Base-by-base conservation (phyloP, 192 early-diverging fungal species). In the Podila verticillata region DNA sequence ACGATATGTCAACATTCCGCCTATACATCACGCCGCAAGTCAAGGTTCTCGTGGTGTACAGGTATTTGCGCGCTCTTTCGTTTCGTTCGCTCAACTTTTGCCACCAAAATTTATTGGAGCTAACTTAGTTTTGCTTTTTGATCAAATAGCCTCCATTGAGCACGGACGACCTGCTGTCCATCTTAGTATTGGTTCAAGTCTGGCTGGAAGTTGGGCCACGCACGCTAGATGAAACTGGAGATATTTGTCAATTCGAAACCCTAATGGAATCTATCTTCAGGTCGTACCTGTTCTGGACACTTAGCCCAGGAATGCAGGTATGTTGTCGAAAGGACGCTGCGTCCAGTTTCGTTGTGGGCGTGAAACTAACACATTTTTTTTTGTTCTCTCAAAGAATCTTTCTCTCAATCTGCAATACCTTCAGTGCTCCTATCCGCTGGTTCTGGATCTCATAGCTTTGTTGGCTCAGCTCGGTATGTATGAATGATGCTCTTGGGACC, bases 221-320 rank as follows among this genome's bases (percentile, higher is more conserved):
- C 4, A 47, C 31, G 20, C 13, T 26, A 7, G 65, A 57, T 20
- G 66, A 13, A 5, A n/a, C n/a, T n/a, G 26, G 20, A 1, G 58
- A 60, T 51, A 5, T 57, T 15, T 60, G 48, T 15, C 61, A 63
- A 1, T 61, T 80, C 1, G 28, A 31, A 20, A 24, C 32, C 6
- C 44, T 68, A 28, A 47, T 72, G 4, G 70, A 72, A n/a, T 56
- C 57, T 2, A 72, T 80, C 1, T 64, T 57, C 12, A 80, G 56
- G 35, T 31, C 71, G 15, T 80, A 80, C 56, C 56, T 80, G 10
- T 48, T 65, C 4, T 80, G 77, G 77, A 63, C 70, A 48, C 61
- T 80, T 13, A 80, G 77, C 48, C 77, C 77, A 9, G 77, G 77
- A 13, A 72, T 80, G 77, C 77, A 80, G 62, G 77, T 66, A 57